These are phyloP conservation scores for Amauroascus verrucosus DNA, from an alignment of 2,329 filamentous ascomycete species.

Conservation along the genomic window DNA sequence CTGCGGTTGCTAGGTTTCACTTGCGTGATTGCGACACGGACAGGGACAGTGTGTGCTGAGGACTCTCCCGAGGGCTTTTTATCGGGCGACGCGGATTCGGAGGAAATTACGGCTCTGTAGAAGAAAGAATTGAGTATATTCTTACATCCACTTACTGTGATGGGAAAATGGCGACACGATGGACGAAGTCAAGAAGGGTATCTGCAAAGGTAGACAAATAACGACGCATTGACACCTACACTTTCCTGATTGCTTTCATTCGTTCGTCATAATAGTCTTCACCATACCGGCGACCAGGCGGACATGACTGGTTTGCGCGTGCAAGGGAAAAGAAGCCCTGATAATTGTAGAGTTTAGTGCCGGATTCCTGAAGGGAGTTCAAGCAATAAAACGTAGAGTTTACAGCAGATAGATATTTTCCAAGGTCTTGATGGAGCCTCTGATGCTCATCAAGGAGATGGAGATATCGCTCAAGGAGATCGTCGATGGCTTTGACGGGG, in stretches of 20 bases:
- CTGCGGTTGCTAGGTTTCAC: background rate
- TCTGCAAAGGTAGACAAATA: background rate
- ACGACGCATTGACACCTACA: constrained; percentile 23
- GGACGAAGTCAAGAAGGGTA: too few relatives aligned
- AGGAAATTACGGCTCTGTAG: background rate
- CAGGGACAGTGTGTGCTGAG: background rate
- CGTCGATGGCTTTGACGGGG: constrained; percentile 29
- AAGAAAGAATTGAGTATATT: too few relatives aligned
- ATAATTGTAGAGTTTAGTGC: constrained; percentile 13
- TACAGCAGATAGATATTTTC: constrained; percentile 34
- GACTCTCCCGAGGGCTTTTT: background rate
- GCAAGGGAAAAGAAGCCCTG: constrained; percentile 42
- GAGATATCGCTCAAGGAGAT: constrained; percentile 36
- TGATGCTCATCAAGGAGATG: constrained; percentile 36
- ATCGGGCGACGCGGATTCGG: background rate
- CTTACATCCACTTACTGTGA: too few relatives aligned
- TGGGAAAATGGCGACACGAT: too few relatives aligned
- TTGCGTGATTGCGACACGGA: background rate
- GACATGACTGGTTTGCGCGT: constrained; percentile 40
- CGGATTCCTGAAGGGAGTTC: background rate
- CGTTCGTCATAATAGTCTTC: constrained; percentile 42
- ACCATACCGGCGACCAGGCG: constrained; percentile 38
- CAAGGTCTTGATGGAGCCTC: constrained; percentile 30
- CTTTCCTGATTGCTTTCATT: constrained; percentile 39
- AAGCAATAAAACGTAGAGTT: background rate